Conservation (phyloP, 75 land plant genomes). For the Cryptomeria japonica region DNA sequence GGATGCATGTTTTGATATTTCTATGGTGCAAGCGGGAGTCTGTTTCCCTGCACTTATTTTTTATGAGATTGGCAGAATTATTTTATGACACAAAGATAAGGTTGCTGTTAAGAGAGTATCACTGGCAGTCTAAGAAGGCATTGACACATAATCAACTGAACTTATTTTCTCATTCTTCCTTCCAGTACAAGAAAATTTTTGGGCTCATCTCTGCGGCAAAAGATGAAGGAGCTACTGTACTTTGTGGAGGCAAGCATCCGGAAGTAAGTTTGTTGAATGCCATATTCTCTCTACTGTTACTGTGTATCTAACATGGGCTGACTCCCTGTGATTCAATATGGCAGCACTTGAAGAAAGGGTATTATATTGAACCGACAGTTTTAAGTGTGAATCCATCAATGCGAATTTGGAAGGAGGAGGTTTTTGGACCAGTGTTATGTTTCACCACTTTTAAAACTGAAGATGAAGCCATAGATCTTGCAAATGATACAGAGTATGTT, state of each 20-base stretch:
- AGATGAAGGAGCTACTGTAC: slow-evolving; percentile 89
- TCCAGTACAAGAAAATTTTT: slow-evolving; percentile 89
- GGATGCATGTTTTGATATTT: neutral
- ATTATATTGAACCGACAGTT: slow-evolving; percentile 78
- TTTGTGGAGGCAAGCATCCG: slow-evolving; percentile 92
- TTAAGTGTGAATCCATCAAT: slow-evolving; percentile 78
- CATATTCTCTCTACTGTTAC: neutral
- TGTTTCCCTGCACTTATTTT: neutral
- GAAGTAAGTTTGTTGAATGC: slow-evolving; percentile 40
- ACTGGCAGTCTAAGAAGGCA: neutral
- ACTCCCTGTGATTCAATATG: neutral
- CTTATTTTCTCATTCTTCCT: neutral
- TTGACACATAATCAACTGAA: neutral
- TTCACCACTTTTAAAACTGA: slow-evolving; percentile 86
- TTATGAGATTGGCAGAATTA: neutral
- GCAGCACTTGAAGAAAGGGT: slow-evolving; percentile 93
- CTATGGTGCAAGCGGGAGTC: slow-evolving; percentile 1
- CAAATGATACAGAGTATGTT: slow-evolving; percentile 91
- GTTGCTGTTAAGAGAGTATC: neutral
- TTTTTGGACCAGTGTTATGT: slow-evolving; percentile 96
- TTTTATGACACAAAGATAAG: neutral
- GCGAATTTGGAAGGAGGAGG: slow-evolving; percentile 99
- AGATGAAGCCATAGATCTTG: slow-evolving; percentile 91
- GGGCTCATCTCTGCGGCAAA: slow-evolving; percentile 77
- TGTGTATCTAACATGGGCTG: neutral